Evolutionary conservation across 1,284 basidiomycete species (phyloP).

Genomic region (Cronartium quercuum): DNA sequence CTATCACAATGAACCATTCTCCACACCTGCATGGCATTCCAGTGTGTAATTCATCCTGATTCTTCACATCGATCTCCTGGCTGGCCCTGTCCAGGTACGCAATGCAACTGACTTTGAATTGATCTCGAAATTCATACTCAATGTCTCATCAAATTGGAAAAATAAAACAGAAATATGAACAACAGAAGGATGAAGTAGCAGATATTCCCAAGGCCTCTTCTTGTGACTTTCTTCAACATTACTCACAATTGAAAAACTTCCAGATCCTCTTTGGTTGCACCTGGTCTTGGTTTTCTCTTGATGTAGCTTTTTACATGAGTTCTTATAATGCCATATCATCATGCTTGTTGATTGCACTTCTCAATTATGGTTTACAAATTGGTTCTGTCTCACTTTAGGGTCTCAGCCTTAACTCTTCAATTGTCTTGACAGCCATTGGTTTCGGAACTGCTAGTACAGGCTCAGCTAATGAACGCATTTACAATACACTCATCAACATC

Average conservation of each 20-base stretch:
- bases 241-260: constrained; percentile 46
- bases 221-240: constrained; percentile 44
- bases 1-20: too few species aligned
- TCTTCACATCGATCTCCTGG: too few species aligned
- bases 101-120: too few species aligned
- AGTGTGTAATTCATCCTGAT: too few species aligned
- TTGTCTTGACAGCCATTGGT: constrained; percentile 56
- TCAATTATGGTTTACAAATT: background rate
- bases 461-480: constrained; percentile 49
- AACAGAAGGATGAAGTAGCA: constrained; percentile 52
- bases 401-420: constrained; percentile 69
- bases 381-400: constrained; percentile 52
- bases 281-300: constrained; percentile 51
- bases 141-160: too few species aligned
- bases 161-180: constrained; percentile 49
- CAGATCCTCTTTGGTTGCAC: constrained; percentile 41
- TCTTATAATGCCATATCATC: too few species aligned
- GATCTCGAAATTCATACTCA: too few species aligned
- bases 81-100: too few species aligned
- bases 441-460: constrained; percentile 52
- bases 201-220: constrained; percentile 40
- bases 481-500: constrained; percentile 51
- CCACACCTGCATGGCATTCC: too few species aligned
- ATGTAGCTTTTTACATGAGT: constrained; percentile 66
- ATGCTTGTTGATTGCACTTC: too few species aligned